phyloP scores from a whole-genome alignment of 2,329 filamentous ascomycete species.

The Phialophora chinensis region DNA sequence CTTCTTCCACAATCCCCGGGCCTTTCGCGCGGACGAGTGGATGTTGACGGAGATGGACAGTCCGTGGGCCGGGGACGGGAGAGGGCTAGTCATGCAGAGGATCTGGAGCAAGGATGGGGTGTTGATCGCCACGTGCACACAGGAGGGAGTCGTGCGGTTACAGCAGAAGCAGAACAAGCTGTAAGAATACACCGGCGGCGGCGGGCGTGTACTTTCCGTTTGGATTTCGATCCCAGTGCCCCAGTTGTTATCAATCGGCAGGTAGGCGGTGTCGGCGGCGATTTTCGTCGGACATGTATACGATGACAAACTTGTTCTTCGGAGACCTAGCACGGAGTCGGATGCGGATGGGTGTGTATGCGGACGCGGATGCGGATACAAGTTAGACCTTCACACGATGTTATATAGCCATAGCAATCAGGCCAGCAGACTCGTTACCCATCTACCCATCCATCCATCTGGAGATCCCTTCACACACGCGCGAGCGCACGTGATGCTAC shows the following conservation, averaged over 20 bases:
- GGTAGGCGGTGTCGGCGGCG: background rate
- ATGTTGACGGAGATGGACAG: constrained; percentile 57
- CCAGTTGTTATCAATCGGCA: background rate
- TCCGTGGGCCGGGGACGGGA: constrained; percentile 58
- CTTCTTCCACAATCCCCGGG: constrained; percentile 57
- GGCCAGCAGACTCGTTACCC: no score
- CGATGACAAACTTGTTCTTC: background rate
- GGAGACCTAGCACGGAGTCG: background rate
- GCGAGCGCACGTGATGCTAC: background rate
- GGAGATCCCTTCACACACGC: background rate
- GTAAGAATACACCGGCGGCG: constrained; percentile 18
- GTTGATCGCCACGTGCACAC: constrained; percentile 57
- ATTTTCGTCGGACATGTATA: background rate
- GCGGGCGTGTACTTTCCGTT: background rate
- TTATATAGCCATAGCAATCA: background rate
- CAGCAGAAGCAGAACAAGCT: constrained; percentile 48
- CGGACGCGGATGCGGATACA: no score
- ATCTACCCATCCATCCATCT: no score
- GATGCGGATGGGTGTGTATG: background rate
- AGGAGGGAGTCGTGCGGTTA: constrained; percentile 57
- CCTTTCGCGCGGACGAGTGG: constrained; percentile 59
- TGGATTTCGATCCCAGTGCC: background rate
- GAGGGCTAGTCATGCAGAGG: constrained; percentile 56
- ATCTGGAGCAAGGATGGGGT: constrained; percentile 57
- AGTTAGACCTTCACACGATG: no score